A percentile compares a stretch with the other conserved stretches of the same genome.
These are phyloP conservation scores for Chlamydomonas incerta DNA, from an alignment of 139 green algal species.

Conservation along the genomic window DNA sequence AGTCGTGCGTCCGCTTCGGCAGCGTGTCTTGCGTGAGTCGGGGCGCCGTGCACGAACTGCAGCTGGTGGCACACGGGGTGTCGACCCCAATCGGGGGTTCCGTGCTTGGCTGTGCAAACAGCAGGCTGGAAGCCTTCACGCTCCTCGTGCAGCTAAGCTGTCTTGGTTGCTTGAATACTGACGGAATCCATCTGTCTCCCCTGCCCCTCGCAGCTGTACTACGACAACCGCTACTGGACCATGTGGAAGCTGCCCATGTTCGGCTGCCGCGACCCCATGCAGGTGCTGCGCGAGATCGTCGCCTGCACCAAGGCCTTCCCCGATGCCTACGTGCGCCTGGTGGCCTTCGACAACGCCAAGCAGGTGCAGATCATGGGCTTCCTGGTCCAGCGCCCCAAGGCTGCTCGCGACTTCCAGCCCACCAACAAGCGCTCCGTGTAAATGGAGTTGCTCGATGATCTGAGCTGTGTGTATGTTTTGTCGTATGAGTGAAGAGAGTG, in stretches of 20 bases:
- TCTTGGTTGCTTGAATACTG: no score
- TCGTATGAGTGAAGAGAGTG: no score
- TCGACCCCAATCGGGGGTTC: no score
- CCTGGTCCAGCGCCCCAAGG: slow-evolving; percentile 69
- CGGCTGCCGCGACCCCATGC: slow-evolving; percentile 93
- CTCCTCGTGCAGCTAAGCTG: no score
- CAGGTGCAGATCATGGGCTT: slow-evolving; percentile 79
- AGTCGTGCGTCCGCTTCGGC: slow-evolving; percentile 75
- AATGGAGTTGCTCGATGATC: not conserved
- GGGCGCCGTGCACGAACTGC: no score
- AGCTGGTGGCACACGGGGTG: no score
- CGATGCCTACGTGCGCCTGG: slow-evolving; percentile 92
- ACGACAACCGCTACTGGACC: slow-evolving; percentile 98
- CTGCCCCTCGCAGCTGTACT: slow-evolving; percentile 74
- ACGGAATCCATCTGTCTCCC: not conserved
- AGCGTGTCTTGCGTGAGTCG: slow-evolving; percentile 65
- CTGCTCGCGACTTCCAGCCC: slow-evolving; percentile 58
- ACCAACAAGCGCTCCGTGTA: slow-evolving; percentile 55
- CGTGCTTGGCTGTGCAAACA: no score
- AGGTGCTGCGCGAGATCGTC: slow-evolving; percentile 94
- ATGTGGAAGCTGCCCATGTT: slow-evolving; percentile 99
- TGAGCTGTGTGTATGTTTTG: no score
- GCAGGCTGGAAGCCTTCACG: no score
- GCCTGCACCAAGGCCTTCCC: slow-evolving; percentile 91
- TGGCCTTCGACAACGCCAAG: slow-evolving; percentile 84